These are phyloP conservation scores for Termitomyces sp. DNA, from an alignment of 768 basidiomycete species.

Conservation along the genomic window DNA sequence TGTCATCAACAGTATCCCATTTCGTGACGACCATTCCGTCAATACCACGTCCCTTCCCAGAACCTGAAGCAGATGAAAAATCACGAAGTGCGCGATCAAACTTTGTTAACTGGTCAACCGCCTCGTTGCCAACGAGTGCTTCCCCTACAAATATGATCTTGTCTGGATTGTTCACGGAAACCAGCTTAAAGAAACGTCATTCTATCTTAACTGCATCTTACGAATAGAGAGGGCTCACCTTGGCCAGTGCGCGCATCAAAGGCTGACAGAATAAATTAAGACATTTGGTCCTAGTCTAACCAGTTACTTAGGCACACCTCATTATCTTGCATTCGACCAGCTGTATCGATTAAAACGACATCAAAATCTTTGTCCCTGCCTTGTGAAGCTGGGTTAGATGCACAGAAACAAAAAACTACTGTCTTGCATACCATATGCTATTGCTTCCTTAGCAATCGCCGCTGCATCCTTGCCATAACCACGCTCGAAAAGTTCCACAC, in stretches of 20 bases:
- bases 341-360: slow-evolving; percentile 96
- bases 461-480: slow-evolving; percentile 99
- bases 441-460: slow-evolving; percentile 94
- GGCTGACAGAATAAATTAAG: slow-evolving; percentile 44
- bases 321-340: slow-evolving; percentile 99
- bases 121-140: slow-evolving; percentile 97
- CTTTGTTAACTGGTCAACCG: slow-evolving; percentile 95
- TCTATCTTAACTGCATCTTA: neutral
- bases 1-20: slow-evolving; percentile 98
- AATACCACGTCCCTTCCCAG: slow-evolving; percentile 80
- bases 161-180: slow-evolving; percentile 91
- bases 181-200: slow-evolving; percentile 49
- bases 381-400: slow-evolving; percentile 24
- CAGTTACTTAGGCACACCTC: slow-evolving; percentile 50
- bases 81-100: slow-evolving; percentile 93
- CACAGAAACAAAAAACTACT: neutral
- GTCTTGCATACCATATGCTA: slow-evolving; percentile 67
- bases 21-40: slow-evolving; percentile 99
- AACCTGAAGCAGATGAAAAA: slow-evolving; percentile 72
- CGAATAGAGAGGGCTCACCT: slow-evolving; percentile 40
- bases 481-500: slow-evolving; percentile 90
- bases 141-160: slow-evolving; percentile 98
- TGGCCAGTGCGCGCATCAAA: slow-evolving; percentile 96
- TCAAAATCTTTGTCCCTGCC: slow-evolving; percentile 90
- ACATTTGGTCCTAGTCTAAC: neutral